Evolutionary conservation across 805 yeast genomes (phyloP).

Genomic region (Blastobotrys americana): DNA sequence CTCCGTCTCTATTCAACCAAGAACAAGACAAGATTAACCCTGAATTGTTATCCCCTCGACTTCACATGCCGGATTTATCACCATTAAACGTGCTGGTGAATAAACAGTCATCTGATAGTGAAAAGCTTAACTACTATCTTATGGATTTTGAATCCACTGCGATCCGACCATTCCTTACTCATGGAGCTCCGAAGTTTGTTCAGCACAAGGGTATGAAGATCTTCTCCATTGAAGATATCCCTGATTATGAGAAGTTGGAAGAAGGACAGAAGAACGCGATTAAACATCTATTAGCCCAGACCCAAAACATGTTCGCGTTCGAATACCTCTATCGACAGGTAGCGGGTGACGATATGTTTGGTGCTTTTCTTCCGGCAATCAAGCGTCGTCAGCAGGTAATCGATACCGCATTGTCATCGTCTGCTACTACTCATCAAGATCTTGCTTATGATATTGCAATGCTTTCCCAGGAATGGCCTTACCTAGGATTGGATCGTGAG

Average conservation of each 20-base stretch:
- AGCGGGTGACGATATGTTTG: conserved; percentile 41
- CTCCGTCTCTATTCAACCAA: conserved; percentile 48
- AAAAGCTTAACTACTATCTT: conserved; percentile 44
- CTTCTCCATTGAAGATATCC: conserved; percentile 69
- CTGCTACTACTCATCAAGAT: conserved; percentile 24
- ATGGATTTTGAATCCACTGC: conserved; percentile 78
- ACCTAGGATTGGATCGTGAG: conserved; percentile 18
- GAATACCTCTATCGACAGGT: conserved; percentile 61
- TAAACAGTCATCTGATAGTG: conserved; percentile 29
- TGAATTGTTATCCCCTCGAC: conserved; percentile 60
- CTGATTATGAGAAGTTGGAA: conserved; percentile 56
- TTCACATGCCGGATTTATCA: conserved; percentile 77
- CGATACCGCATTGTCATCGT: conserved; percentile 23
- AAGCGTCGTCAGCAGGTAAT: conserved; percentile 41
- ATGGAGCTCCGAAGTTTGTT: conserved; percentile 74
- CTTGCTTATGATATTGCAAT: conserved; percentile 26
- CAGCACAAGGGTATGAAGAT: conserved; percentile 85
- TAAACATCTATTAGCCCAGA: conserved; percentile 78
- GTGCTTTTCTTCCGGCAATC: conserved; percentile 71
- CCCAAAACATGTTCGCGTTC: conserved; percentile 88
- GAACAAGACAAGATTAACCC: conserved; percentile 36
- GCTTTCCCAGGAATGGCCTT: conserved; percentile 27
- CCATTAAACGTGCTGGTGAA: conserved; percentile 73
- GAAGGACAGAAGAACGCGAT: conserved; percentile 74
- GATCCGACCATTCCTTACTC: conserved; percentile 75